Conservation (phyloP, 306 rosid species). For the Castanea sativa region DNA sequence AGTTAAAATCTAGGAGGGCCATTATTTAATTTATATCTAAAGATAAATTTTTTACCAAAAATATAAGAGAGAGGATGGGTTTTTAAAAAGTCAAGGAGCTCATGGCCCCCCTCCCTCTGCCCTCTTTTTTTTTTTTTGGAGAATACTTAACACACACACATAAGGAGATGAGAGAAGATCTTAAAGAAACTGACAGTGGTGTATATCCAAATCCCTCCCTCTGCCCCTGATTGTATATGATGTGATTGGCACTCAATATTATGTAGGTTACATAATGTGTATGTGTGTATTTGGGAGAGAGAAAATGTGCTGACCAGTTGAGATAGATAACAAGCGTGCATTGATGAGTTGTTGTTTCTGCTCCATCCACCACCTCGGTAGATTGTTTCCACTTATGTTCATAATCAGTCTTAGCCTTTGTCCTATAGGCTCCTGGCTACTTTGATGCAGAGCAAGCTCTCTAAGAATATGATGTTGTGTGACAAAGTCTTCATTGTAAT, state of each 20-base stretch:
- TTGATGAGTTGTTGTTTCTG: background rate
- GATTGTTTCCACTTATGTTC: constrained; percentile 14
- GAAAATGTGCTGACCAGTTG: constrained; percentile 27
- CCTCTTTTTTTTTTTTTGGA: too few species aligned
- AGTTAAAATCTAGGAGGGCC: too few species aligned
- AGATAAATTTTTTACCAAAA: too few species aligned
- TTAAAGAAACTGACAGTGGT: too few species aligned
- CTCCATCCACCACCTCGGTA: constrained; percentile 32
- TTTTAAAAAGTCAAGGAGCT: too few species aligned
- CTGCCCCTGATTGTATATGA: too few species aligned
- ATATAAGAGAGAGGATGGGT: too few species aligned
- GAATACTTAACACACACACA: too few species aligned
- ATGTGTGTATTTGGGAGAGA: background rate
- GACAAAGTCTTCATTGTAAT: constrained; percentile 30
- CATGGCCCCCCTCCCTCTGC: too few species aligned
- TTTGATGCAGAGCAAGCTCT: constrained; percentile 31
- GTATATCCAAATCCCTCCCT: too few species aligned
- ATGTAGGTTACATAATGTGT: background rate
- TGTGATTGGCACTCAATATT: background rate
- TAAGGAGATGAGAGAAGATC: too few species aligned
- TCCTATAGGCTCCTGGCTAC: constrained; percentile 11
- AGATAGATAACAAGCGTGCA: constrained; percentile 29
- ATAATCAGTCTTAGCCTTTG: constrained; percentile 30
- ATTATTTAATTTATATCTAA: too few species aligned
- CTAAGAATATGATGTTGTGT: constrained; percentile 34